Conservation (phyloP, 2,329 filamentous ascomycete genomes). For the Chaetomiaceae sp. region DNA sequence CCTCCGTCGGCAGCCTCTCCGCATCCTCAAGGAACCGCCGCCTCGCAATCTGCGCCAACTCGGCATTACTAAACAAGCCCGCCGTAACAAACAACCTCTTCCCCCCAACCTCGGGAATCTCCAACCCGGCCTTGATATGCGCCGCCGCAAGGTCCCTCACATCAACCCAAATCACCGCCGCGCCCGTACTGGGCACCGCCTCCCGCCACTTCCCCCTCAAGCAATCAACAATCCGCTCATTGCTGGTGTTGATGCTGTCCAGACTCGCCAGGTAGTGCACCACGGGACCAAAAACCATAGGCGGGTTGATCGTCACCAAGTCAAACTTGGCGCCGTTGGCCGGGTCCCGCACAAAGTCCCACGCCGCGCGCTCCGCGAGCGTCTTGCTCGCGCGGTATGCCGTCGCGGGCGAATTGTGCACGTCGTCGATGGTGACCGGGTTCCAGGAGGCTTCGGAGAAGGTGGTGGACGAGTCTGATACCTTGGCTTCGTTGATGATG, state of each 20-base stretch:
- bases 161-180: constrained; percentile 48
- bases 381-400: constrained; percentile 54
- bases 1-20: constrained; percentile 44
- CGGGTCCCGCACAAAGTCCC: constrained; percentile 44
- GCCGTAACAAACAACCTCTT: constrained; percentile 48
- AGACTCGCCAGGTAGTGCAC: constrained; percentile 44
- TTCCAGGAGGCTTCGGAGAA: constrained; percentile 52
- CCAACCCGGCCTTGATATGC: constrained; percentile 48
- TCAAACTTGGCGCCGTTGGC: constrained; percentile 43
- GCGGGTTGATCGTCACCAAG: constrained; percentile 51
- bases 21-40: constrained; percentile 47
- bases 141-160: constrained; percentile 52
- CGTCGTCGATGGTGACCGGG: constrained; percentile 45
- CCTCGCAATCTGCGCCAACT: constrained; percentile 42
- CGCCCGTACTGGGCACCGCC: constrained; percentile 38
- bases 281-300: constrained; percentile 51
- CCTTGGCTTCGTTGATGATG: constrained; percentile 39
- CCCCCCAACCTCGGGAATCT: constrained; percentile 44
- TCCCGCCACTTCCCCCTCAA: constrained; percentile 48
- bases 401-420: constrained; percentile 36
- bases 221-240: constrained; percentile 47
- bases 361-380: constrained; percentile 49
- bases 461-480: constrained; percentile 36
- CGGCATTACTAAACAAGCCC: constrained; percentile 44
- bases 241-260: constrained; percentile 49